Conservation (phyloP, 768 basidiomycete species). For the Terana coerulea region DNA sequence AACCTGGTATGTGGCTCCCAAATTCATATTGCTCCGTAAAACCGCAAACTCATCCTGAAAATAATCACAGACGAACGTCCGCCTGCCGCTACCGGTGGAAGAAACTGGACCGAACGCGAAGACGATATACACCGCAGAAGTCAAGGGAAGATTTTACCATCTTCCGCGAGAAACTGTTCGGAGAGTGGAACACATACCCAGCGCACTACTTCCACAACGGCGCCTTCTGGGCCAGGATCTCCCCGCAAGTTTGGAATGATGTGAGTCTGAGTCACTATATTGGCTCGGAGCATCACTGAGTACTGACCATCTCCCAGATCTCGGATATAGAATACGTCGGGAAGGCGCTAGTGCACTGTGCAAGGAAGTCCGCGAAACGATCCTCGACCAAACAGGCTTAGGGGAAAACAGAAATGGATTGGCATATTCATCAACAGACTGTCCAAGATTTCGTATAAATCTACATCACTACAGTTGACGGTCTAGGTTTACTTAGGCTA, state of each 20-base stretch:
- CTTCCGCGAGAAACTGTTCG: slow-evolving; percentile 23
- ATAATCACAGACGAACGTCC: slow-evolving; percentile 35
- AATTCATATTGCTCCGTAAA: neutral
- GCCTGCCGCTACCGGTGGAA: slow-evolving; percentile 34
- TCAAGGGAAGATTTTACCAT: slow-evolving; percentile 9
- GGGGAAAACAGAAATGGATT: neutral
- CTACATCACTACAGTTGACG: neutral
- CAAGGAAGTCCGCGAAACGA: slow-evolving; percentile 21
- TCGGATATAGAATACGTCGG: slow-evolving; percentile 27
- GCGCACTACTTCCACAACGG: slow-evolving; percentile 27
- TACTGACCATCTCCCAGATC: slow-evolving; percentile 12
- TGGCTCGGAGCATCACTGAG: neutral
- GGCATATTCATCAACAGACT: too few relatives aligned
- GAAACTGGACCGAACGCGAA: slow-evolving; percentile 5
- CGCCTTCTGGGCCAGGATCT: slow-evolving; percentile 32
- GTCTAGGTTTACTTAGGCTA: neutral
- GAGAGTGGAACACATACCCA: slow-evolving; percentile 28
- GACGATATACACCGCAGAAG: slow-evolving; percentile 15
- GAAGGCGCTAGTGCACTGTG: slow-evolving; percentile 21
- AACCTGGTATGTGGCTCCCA: slow-evolving; percentile 53
- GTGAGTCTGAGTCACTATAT: slow-evolving; percentile 18
- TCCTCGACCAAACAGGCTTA: slow-evolving; percentile 7
- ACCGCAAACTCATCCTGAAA: neutral
- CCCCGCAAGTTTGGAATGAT: slow-evolving; percentile 36
- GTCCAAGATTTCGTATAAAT: neutral